Percentiles rank a stretch among this genome's conserved stretches.
phyloP scores from a whole-genome alignment of 495 filamentous ascomycete genomes.

The Penicillium egyptiacum region DNA sequence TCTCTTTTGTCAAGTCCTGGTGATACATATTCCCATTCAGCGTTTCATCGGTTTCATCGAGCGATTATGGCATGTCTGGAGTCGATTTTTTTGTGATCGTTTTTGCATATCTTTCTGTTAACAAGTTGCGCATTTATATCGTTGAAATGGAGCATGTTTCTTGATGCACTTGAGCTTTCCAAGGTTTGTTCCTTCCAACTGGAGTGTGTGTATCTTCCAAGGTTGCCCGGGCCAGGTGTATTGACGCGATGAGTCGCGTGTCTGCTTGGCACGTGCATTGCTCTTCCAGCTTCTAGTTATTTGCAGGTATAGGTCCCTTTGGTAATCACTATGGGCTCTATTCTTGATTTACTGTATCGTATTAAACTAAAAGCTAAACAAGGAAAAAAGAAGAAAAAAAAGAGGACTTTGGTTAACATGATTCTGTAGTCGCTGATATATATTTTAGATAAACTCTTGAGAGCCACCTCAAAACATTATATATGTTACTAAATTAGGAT shows the following conservation, averaged over 20 bases:
- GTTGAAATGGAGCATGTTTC: not conserved
- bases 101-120: slow-evolving; percentile 2
- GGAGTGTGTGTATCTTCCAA: not conserved
- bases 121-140: not conserved
- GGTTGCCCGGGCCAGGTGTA: not conserved
- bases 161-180: slow-evolving; percentile 1
- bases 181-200: not conserved
- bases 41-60: slow-evolving; percentile 21
- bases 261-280: not conserved
- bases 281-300: not conserved
- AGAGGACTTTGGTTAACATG: not conserved
- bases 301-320: not conserved
- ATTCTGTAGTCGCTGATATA: not conserved
- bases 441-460: not conserved
- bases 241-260: slow-evolving; percentile 6
- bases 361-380: not conserved
- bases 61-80: slow-evolving; percentile 29
- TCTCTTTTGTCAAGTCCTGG: slow-evolving; percentile 12
- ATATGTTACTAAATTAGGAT: not conserved
- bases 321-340: not conserved
- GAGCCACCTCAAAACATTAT: not conserved
- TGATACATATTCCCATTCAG: slow-evolving; percentile 26
- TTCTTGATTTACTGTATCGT: not conserved
- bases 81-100: slow-evolving; percentile 9
- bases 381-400: not conserved